phyloP scores from a whole-genome alignment of 108 stramenopile genomes.

The Discostella pseudostelligera region DNA sequence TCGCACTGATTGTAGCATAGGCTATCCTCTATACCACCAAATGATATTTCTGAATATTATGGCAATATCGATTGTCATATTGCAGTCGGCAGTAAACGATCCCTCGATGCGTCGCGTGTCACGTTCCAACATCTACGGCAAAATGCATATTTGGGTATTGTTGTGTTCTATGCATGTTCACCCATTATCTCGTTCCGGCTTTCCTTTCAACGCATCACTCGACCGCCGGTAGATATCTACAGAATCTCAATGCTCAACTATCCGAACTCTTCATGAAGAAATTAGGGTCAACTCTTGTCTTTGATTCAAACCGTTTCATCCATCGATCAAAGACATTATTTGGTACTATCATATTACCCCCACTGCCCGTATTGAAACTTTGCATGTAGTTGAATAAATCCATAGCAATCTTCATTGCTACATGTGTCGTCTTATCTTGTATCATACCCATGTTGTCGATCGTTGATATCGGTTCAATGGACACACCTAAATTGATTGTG shows the following conservation, averaged over 20 bases:
- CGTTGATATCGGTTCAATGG: slow-evolving; percentile 68
- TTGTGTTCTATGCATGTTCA: too few species aligned
- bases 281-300: slow-evolving; percentile 70
- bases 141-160: too few species aligned
- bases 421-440: slow-evolving; percentile 55
- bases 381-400: slow-evolving; percentile 82
- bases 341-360: slow-evolving; percentile 71
- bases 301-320: slow-evolving; percentile 76
- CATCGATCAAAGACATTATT: slow-evolving; percentile 86
- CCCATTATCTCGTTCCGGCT: too few species aligned
- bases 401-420: slow-evolving; percentile 82
- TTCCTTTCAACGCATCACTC: too few species aligned
- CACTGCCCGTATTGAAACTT: slow-evolving; percentile 61
- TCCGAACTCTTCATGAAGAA: slow-evolving; percentile 72
- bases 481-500: slow-evolving; percentile 68
- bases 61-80: too few species aligned
- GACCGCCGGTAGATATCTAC: too few species aligned
- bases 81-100: too few species aligned
- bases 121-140: too few species aligned
- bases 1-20: too few species aligned
- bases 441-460: slow-evolving; percentile 58
- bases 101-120: too few species aligned
- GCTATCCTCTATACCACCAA: too few species aligned
- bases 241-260: not conserved
- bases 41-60: too few species aligned